Conservation (phyloP, 805 yeast species). For the Wickerhamomyces strasburgensis region DNA sequence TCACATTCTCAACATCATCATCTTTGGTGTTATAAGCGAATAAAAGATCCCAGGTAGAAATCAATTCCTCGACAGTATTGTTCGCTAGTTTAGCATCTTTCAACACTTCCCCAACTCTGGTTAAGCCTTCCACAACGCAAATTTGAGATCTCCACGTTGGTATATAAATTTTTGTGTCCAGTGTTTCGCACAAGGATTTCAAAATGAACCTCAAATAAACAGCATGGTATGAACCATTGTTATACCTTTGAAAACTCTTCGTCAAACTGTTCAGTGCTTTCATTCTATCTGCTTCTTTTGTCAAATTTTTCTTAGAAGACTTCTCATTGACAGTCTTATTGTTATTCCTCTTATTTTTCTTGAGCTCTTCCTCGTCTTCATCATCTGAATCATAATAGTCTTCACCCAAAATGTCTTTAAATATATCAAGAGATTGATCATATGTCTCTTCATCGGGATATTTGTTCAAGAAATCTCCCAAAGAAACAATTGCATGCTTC, state of each 20-base stretch:
- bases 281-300: slow-evolving; percentile 44
- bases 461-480: slow-evolving; percentile 44
- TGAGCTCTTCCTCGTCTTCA: too few species aligned
- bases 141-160: slow-evolving; percentile 61
- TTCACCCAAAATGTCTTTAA: slow-evolving; percentile 31
- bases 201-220: slow-evolving; percentile 28
- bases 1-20: slow-evolving; percentile 53
- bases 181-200: slow-evolving; percentile 25
- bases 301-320: slow-evolving; percentile 38
- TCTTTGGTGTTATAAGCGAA: slow-evolving; percentile 29
- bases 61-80: slow-evolving; percentile 7
- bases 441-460: slow-evolving; percentile 31
- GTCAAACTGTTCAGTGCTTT: slow-evolving; percentile 33
- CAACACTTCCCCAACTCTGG: slow-evolving; percentile 16
- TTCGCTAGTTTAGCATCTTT: slow-evolving; percentile 6
- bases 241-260: slow-evolving; percentile 27
- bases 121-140: slow-evolving; percentile 39
- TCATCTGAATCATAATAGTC: slow-evolving; percentile 36
- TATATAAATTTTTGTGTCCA: slow-evolving; percentile 22
- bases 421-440: slow-evolving; percentile 30
- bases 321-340: slow-evolving; percentile 29
- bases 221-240: slow-evolving; percentile 16
- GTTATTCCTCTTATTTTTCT: slow-evolving; percentile 23
- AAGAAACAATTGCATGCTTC: slow-evolving; percentile 44
- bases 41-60: slow-evolving; percentile 23